Percentiles rank a stretch among this genome's conserved stretches.
phyloP scores from a whole-genome alignment of 768 basidiomycete species.

The Psilocybe cubensis region DNA sequence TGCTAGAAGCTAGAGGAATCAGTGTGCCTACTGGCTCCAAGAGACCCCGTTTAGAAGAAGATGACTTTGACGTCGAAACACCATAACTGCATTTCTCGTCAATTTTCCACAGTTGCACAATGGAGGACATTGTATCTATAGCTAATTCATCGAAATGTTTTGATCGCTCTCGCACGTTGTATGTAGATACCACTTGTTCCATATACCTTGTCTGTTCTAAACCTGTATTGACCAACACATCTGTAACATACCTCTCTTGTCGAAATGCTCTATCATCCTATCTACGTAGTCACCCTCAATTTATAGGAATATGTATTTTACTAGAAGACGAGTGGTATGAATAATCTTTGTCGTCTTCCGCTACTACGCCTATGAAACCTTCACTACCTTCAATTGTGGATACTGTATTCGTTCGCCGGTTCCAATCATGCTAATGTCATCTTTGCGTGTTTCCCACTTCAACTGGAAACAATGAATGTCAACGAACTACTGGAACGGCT shows the following conservation, averaged over 20 bases:
- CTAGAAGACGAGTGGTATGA: too few relatives aligned
- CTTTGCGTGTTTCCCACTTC: too few relatives aligned
- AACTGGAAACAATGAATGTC: constrained; percentile 11
- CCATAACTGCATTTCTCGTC: constrained; percentile 13
- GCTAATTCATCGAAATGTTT: constrained; percentile 11
- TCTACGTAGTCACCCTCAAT: constrained; percentile 17
- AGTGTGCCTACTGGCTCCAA: constrained; percentile 43
- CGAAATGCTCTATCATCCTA: constrained; percentile 20
- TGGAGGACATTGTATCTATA: constrained; percentile 31
- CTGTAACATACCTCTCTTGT: constrained; percentile 29
- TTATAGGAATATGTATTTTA: constrained; percentile 27
- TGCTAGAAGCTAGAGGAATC: constrained; percentile 81
- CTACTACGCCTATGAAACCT: too few relatives aligned
- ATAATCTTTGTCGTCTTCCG: too few relatives aligned
- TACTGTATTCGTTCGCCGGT: too few relatives aligned
- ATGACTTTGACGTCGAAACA: constrained; percentile 43
- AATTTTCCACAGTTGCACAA: constrained; percentile 12
- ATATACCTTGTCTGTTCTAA: constrained; percentile 23
- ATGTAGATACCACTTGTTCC: constrained; percentile 17
- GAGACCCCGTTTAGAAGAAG: constrained; percentile 59
- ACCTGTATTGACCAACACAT: constrained; percentile 24
- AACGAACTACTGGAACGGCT: constrained; percentile 73
- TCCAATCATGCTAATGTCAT: too few relatives aligned
- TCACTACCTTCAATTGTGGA: too few relatives aligned
- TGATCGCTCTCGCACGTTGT: constrained; percentile 13